A percentile compares a stretch with the other conserved stretches of the same genome.
These are phyloP conservation scores for Salvia rosmarinus DNA, from an alignment of 257 asterid genomes.

Conservation along the genomic window DNA sequence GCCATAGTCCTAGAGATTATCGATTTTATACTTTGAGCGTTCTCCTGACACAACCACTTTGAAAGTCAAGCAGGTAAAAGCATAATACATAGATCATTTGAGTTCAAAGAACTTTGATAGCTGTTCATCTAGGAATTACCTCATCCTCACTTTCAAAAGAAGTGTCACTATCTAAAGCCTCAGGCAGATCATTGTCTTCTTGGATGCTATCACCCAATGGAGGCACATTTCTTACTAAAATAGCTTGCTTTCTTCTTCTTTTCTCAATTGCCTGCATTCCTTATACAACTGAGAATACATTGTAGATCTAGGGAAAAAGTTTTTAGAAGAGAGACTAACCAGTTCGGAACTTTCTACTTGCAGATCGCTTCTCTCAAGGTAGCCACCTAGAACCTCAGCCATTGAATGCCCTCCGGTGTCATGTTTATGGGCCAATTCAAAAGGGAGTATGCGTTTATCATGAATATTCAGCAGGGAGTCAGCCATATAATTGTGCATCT, in stretches of 20 bases:
- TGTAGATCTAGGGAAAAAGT: constrained; percentile 24
- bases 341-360: constrained; percentile 47
- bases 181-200: constrained; percentile 52
- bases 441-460: constrained; percentile 39
- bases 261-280: constrained; percentile 41
- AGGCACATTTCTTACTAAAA: constrained; percentile 36
- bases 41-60: constrained; percentile 55
- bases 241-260: constrained; percentile 35
- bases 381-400: constrained; percentile 70
- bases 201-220: constrained; percentile 45
- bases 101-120: constrained; percentile 24
- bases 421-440: constrained; percentile 43
- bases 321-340: constrained; percentile 45
- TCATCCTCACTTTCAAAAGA: constrained; percentile 56
- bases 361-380: constrained; percentile 46
- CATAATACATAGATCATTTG: constrained; percentile 32
- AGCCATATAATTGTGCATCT: constrained; percentile 33
- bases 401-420: constrained; percentile 53
- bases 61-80: constrained; percentile 26
- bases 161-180: constrained; percentile 45
- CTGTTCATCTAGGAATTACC: constrained; percentile 44
- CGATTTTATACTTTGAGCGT: constrained; percentile 40
- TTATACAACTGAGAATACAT: constrained; percentile 12
- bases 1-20: constrained; percentile 57
- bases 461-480: constrained; percentile 41